Conservation (phyloP, 2,329 filamentous ascomycete species). For the Colletotrichum horii region DNA sequence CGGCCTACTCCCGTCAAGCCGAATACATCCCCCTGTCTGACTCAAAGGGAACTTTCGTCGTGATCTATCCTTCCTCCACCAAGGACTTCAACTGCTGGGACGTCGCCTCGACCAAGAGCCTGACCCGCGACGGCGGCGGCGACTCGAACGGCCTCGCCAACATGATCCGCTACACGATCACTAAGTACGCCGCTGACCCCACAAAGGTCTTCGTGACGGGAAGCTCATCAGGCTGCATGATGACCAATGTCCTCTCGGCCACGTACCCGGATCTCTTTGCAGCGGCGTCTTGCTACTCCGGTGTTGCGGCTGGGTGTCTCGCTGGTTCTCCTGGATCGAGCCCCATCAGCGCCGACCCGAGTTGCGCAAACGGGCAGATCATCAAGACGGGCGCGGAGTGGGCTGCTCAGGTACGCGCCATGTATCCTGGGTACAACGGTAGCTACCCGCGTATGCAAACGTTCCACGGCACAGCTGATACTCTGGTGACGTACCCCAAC, state of each 20-base stretch:
- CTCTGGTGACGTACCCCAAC: conserved; percentile 38
- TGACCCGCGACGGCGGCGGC: conserved; percentile 52
- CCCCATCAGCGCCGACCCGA: conserved; percentile 29
- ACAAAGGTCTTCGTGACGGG: conserved; percentile 52
- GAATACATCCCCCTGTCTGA: conserved; percentile 37
- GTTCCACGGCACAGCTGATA: conserved; percentile 37
- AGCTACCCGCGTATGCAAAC: conserved; percentile 32
- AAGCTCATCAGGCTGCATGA: conserved; percentile 36
- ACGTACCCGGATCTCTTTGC: conserved; percentile 39
- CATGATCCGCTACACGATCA: conserved; percentile 54
- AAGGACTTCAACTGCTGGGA: conserved; percentile 51
- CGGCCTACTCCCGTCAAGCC: conserved; percentile 3
- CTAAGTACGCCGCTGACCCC: conserved; percentile 48
- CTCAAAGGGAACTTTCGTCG: conserved; percentile 47
- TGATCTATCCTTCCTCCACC: conserved; percentile 32
- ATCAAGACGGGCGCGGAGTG: conserved; percentile 45
- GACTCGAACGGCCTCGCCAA: conserved; percentile 53
- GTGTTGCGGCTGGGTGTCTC: conserved; percentile 37
- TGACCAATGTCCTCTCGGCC: conserved; percentile 39
- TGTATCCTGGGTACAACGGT: conserved; percentile 36
- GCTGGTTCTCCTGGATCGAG: conserved; percentile 24
- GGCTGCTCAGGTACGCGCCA: conserved; percentile 44
- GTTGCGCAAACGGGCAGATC: conserved; percentile 46
- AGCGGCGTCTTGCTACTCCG: conserved; percentile 36
- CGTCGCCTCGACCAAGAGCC: conserved; percentile 45